A percentile compares a stretch with the other conserved stretches of the same genome.
phyloP scores from a whole-genome alignment of 73 alveolate genomes.

The Paramecium octaurelia region DNA sequence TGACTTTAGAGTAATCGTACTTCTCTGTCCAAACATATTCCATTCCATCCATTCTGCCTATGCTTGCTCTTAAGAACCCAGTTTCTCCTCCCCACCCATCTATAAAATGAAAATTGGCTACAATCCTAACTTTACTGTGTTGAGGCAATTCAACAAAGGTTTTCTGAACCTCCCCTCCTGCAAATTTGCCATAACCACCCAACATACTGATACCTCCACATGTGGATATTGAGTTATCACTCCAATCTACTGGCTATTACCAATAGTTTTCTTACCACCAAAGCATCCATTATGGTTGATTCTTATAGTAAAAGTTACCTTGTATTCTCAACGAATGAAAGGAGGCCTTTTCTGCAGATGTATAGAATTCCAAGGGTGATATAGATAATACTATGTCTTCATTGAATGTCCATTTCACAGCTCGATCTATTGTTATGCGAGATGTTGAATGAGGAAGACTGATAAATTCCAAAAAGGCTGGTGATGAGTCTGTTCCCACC shows the following conservation, averaged over 20 bases:
- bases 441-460: constrained; percentile 47
- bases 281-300: constrained; percentile 46
- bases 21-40: constrained; percentile 76
- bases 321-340: constrained; percentile 1
- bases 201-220: constrained; percentile 75
- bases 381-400: constrained; percentile 33
- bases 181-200: constrained; percentile 78
- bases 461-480: constrained; percentile 32
- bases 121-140: constrained; percentile 67
- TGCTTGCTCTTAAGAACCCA: constrained; percentile 68
- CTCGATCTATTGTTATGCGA: constrained; percentile 27
- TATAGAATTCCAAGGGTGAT: constrained; percentile 22
- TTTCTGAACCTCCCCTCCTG: constrained; percentile 70
- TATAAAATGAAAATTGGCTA: constrained; percentile 76
- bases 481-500: constrained; percentile 44
- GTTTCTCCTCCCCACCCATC: constrained; percentile 88
- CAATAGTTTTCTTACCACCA: constrained; percentile 55
- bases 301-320: constrained; percentile 36
- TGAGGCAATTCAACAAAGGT: constrained; percentile 67
- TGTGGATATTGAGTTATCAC: constrained; percentile 61
- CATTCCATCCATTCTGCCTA: constrained; percentile 62
- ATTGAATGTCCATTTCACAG: constrained; percentile 44
- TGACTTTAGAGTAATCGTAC: constrained; percentile 62
- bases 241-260: constrained; percentile 67
- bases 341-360: constrained; percentile 44